Evolutionary conservation across 2,329 filamentous ascomycete species (phyloP).

Genomic region (Cytospora mali): DNA sequence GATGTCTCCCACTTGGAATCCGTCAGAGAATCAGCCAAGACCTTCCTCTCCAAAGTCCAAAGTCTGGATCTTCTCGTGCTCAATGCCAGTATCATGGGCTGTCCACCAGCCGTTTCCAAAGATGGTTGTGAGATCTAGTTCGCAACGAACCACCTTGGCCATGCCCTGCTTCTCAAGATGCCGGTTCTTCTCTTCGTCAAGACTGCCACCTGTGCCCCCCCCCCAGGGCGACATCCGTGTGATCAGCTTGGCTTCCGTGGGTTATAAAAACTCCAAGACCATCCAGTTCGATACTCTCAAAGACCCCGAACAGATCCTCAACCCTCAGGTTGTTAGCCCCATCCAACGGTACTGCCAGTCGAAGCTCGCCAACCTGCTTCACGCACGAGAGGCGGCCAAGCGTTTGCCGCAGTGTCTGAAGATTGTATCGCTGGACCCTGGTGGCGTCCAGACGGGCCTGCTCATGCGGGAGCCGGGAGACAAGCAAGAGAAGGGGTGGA

Average conservation of each 20-base stretch:
- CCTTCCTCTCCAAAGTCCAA: constrained; percentile 34
- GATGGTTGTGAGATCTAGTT: constrained; percentile 43
- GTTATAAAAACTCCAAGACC: constrained; percentile 24
- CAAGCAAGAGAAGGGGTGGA: constrained; percentile 33
- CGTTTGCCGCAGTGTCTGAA: constrained; percentile 31
- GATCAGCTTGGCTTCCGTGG: constrained; percentile 24
- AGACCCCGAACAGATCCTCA: not conserved
- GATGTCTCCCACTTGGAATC: constrained; percentile 41
- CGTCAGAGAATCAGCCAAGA: constrained; percentile 37
- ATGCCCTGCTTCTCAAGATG: constrained; percentile 42
- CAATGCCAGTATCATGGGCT: constrained; percentile 46
- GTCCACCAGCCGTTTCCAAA: constrained; percentile 29
- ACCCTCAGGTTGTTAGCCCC: not conserved
- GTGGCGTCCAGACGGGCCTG: constrained; percentile 29
- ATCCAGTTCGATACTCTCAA: constrained; percentile 29
- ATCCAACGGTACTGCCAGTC: constrained; percentile 34
- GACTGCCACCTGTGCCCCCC: constrained; percentile 19
- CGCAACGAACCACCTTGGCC: constrained; percentile 47
- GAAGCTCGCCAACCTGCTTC: constrained; percentile 34
- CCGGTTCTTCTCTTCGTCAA: constrained; percentile 30
- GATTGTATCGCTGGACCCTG: constrained; percentile 32
- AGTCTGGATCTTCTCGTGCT: constrained; percentile 45
- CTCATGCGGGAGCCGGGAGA: constrained; percentile 25
- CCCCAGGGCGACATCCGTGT: constrained; percentile 18
- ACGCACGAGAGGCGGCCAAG: constrained; percentile 31